These are phyloP conservation scores for Xylaria longipes DNA, from an alignment of 495 filamentous ascomycete genomes.

Conservation along the genomic window DNA sequence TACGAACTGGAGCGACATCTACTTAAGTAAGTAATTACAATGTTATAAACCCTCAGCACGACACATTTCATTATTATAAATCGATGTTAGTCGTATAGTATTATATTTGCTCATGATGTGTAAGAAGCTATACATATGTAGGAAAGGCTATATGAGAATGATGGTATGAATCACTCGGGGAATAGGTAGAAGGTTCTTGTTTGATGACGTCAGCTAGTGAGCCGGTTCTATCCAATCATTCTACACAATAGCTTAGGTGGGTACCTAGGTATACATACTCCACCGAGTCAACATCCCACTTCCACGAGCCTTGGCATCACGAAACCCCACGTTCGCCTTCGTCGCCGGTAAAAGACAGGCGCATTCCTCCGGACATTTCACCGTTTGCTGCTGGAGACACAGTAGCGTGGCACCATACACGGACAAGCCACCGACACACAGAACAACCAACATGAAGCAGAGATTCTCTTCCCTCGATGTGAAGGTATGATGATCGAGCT, in stretches of 20 bases:
- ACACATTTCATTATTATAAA: no score
- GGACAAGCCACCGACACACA: not conserved
- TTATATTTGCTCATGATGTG: no score
- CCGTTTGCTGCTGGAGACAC: not conserved
- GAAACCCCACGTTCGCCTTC: conserved; percentile 14
- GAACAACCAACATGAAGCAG: conserved; percentile 80
- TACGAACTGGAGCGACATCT: no score
- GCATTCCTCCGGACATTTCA: not conserved
- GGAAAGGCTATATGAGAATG: not conserved
- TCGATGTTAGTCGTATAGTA: no score
- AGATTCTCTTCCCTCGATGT: conserved; percentile 94
- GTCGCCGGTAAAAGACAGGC: not conserved
- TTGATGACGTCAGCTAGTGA: conserved; percentile 13
- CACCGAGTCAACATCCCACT: conserved; percentile 17
- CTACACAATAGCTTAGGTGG: not conserved
- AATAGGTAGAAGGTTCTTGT: conserved; percentile 1
- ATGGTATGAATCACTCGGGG: conserved; percentile 21
- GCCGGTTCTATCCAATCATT: not conserved
- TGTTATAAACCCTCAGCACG: no score
- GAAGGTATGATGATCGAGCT: conserved; percentile 59
- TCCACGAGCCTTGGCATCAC: not conserved
- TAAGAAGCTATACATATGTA: no score
- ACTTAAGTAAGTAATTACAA: no score
- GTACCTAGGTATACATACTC: no score
- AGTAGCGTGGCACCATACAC: not conserved